Base-by-base conservation (phyloP, 108 stramenopile species). In the Cyclostephanos tholiformis region DNA sequence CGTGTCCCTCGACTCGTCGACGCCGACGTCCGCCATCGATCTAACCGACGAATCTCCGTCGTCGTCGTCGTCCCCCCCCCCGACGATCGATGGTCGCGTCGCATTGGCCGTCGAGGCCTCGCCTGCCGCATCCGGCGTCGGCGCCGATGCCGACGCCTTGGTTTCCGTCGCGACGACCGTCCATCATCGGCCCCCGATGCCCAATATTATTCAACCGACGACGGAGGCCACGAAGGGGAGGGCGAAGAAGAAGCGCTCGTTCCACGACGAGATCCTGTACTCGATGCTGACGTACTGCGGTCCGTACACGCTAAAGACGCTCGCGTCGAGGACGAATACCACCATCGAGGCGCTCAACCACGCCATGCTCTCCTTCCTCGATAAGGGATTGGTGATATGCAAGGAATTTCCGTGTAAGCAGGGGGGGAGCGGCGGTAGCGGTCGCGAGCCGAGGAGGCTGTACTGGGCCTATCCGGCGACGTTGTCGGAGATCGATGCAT, bases 401-500 rank as follows among this genome's bases (percentile, higher is more conserved):
- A 92, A 92, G 67, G 88, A 90, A 50, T 94, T 94, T 48, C 66
- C 82, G n/a, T n/a, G n/a, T n/a, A 9, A 74, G 72, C 25, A 80
- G 79, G 46, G 79, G 44, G 32, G 32, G 4, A 32, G n/a, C 4
- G 41, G 41, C 41, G 41, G 75, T 10, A 65, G 69, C 22, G 71
- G 66, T 12, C 61, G 63, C 16, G 83, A 81, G 19, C 74, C 85
- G 25, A 89, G 89, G 52, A 82, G 71, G 44, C 50, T 94, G n/a
- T 89, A 87, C 68, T 91, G 91, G 91, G 89, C 87, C 41, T 79
- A 69, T 55, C 67, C 75, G 51, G 53, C 69, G 19, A 49, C 49
- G 20, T 20, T 59, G 6, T 41, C 60, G 3, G 75, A 76, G 39
- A 38, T 59, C 26, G 69, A 56, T 12, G 9, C 17, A 12, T 4